Evolutionary conservation across 352 stramenopile genomes (phyloP).

Genomic region (Globisporangium cederbergense): DNA sequence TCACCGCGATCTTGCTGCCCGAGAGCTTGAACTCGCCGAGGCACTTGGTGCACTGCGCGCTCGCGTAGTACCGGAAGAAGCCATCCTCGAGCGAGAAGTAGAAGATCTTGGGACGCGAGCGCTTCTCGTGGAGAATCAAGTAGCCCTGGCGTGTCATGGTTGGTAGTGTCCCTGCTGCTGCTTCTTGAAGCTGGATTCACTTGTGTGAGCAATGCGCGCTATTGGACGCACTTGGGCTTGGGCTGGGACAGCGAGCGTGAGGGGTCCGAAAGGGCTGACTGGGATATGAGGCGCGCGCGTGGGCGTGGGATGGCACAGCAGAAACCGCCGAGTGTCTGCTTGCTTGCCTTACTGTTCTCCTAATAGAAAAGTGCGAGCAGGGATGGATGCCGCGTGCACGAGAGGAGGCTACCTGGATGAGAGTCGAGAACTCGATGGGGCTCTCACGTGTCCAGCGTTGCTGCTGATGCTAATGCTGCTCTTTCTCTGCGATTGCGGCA

Average conservation of each 20-base stretch:
- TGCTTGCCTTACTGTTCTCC: not conserved
- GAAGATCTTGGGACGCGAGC: slow-evolving; percentile 37
- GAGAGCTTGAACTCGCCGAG: slow-evolving; percentile 72
- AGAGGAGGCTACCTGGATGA: slow-evolving; percentile 1
- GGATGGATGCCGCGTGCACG: not conserved
- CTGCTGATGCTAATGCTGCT: not conserved
- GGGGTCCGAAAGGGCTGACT: not conserved
- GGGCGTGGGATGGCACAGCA: not conserved
- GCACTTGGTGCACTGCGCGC: slow-evolving; percentile 29
- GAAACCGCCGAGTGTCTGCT: not conserved
- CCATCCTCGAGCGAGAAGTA: slow-evolving; percentile 84
- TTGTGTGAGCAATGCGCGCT: not conserved
- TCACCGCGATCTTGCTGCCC: slow-evolving; percentile 80
- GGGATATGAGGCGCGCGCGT: not conserved
- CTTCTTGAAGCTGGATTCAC: not conserved
- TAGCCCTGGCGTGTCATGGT: slow-evolving; percentile 75
- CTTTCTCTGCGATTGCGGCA: not conserved
- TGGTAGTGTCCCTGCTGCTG: slow-evolving; percentile 11
- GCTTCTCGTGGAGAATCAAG: slow-evolving; percentile 75
- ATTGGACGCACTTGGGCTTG: not conserved
- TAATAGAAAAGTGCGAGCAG: not conserved
- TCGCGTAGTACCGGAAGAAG: slow-evolving; percentile 69
- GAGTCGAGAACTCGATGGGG: not conserved
- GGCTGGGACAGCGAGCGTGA: not conserved
- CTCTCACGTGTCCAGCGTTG: not conserved